Percentiles rank a stretch among this genome's conserved stretches.
phyloP scores from a whole-genome alignment of 345 rosid genomes.

The Geranium brycei region DNA sequence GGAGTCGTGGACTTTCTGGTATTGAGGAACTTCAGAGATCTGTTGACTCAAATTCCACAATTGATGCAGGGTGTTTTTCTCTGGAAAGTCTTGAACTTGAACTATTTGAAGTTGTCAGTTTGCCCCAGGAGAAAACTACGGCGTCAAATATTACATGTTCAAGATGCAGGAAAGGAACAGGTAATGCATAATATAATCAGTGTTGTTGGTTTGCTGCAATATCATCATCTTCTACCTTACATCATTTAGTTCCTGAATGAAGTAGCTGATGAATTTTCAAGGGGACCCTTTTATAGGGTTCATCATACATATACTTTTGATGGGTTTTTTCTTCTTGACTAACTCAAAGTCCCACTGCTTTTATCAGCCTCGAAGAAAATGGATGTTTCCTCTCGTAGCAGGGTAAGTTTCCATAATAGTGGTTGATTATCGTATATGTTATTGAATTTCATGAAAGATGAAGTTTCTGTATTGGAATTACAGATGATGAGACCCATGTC shows the following conservation, averaged over 20 bases:
- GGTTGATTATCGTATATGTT: background rate
- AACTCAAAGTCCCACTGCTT: background rate
- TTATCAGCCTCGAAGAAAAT: slow-evolving; percentile 16
- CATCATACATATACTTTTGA: background rate
- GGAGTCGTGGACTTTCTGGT: slow-evolving; percentile 10
- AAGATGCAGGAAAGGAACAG: slow-evolving; percentile 10
- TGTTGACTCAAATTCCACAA: slow-evolving; percentile 14
- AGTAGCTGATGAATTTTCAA: background rate
- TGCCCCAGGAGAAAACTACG: slow-evolving; percentile 8
- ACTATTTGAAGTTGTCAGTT: slow-evolving; percentile 28
- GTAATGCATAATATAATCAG: slow-evolving; percentile 5
- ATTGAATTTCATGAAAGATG: background rate
- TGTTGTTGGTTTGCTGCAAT: too few species aligned
- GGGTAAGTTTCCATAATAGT: slow-evolving; percentile 13
- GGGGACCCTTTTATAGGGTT: background rate
- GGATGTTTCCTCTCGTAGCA: slow-evolving; percentile 7
- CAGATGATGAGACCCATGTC: slow-evolving; percentile 18
- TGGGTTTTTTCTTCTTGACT: background rate
- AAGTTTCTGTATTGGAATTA: slow-evolving; percentile 2
- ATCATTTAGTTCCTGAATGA: background rate
- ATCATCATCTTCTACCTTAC: background rate
- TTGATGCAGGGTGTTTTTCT: slow-evolving; percentile 13
- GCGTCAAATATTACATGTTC: slow-evolving; percentile 7
- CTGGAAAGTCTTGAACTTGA: slow-evolving; percentile 34
- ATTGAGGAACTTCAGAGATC: slow-evolving; percentile 16